These are phyloP conservation scores for Diddensiella santjacobensis DNA, from an alignment of 805 yeast species.

Conservation along the genomic window DNA sequence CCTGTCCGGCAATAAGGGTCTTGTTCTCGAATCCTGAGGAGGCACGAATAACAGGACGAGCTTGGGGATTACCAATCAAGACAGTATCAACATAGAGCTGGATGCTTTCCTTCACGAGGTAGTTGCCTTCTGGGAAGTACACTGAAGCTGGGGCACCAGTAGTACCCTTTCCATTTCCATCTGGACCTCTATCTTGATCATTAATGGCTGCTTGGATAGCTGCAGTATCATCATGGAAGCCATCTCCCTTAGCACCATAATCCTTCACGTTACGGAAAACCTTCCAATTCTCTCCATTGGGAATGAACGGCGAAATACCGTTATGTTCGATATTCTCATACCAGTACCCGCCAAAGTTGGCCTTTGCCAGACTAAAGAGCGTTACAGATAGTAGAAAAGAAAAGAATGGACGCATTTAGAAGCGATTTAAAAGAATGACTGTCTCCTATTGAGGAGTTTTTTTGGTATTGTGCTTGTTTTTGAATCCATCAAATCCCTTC, in stretches of 20 bases:
- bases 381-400: background rate
- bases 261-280: constrained; percentile 11
- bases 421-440: no score
- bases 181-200: constrained; percentile 6
- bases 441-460: background rate
- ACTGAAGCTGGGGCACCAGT: constrained; percentile 12
- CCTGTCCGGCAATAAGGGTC: constrained; percentile 3
- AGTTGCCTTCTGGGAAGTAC: constrained; percentile 10
- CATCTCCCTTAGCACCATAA: constrained; percentile 12
- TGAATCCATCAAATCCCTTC: background rate
- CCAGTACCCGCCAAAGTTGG: constrained; percentile 6
- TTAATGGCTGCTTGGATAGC: constrained; percentile 12
- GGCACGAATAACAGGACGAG: constrained; percentile 4
- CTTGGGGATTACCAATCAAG: constrained; percentile 6
- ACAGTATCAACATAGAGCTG: constrained; percentile 9
- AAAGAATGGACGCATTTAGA: background rate
- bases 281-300: constrained; percentile 11
- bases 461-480: background rate
- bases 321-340: constrained; percentile 11
- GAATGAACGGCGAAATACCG: constrained; percentile 9
- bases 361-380: background rate
- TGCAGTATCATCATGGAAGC: constrained; percentile 6
- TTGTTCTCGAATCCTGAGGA: background rate
- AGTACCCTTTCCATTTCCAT: constrained; percentile 2
- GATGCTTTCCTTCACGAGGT: constrained; percentile 1